Conservation (phyloP, 257 asterid species). For the Leonotis leonurus region DNA sequence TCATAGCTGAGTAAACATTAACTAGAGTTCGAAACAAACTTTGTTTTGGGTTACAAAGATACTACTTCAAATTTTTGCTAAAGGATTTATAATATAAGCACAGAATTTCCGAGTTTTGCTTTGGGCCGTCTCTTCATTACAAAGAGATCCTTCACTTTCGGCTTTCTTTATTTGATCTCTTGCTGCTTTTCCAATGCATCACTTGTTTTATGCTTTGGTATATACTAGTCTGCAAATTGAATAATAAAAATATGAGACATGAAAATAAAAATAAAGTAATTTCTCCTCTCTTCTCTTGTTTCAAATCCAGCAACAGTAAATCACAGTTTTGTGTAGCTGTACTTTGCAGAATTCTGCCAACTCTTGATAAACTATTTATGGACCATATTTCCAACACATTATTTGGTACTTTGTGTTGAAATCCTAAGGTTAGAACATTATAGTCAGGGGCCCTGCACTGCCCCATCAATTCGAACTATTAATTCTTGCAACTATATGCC, state of each 20-base stretch:
- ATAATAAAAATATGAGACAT: neutral
- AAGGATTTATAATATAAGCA: too few species aligned
- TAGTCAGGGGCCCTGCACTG: neutral
- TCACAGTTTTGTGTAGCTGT: neutral
- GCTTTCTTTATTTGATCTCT: constrained; percentile 32
- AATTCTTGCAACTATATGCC: neutral
- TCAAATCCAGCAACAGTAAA: neutral
- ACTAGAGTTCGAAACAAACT: neutral
- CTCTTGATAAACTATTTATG: constrained; percentile 6
- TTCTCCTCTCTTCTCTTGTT: neutral
- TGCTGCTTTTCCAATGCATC: constrained; percentile 51
- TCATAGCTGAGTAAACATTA: neutral
- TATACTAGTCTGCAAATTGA: constrained; percentile 48
- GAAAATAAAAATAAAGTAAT: neutral
- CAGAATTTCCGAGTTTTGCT: neutral
- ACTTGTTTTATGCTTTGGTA: constrained; percentile 58
- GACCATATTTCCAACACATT: constrained; percentile 10
- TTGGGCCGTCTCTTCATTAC: neutral
- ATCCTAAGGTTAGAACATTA: neutral
- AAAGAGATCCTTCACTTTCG: neutral
- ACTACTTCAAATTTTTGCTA: too few species aligned
- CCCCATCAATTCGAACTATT: neutral
- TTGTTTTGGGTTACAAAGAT: too few species aligned
- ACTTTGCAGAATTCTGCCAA: neutral
- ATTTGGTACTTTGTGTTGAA: constrained; percentile 1